Evolutionary conservation across 106 monocot species (phyloP), one percentile per base, ranked within the genome.

Genomic region (Vanilla planifolia): DNA sequence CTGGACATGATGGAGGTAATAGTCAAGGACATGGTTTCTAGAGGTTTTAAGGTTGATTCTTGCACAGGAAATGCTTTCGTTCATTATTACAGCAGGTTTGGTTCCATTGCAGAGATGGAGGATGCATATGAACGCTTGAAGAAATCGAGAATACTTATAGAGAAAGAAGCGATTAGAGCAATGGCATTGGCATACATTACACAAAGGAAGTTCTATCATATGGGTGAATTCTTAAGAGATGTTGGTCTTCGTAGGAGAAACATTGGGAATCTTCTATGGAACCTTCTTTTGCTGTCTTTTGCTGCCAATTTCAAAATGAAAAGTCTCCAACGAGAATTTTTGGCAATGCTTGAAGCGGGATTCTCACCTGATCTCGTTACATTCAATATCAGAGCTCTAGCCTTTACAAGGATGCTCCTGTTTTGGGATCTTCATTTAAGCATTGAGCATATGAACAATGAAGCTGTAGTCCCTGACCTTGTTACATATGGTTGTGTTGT

Each of bases 231-330:
- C 36, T 28, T 87, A 20, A 71, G 69, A 30, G 90, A 91, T 70
- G 78, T 90, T 25, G 90, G 90, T 10, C 86, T 96, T 33, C 52
- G 72, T 3, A 46, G 95, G 63, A 50, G 80, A n/a, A 90, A 87
- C 24, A 59, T 19, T 27, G 95, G 90, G 14, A 96, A 87, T 77
- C 83, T 96, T 21, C 67, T 96, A 7, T 96, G 90, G 95, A 96
- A 96, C 62, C 67, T 87, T 16, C 70, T 81, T 19, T 64, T 96
- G 64, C 81, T 96, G 8, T 90, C 95, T 0, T 96, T 79, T 72
- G 95, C 90, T 22, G 86, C 72, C 15, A 91, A 96, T 62, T 96
- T 96, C 51, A 96, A 96, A 51, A 96, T 96, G 95, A 96, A 96
- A 59, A 90, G 72, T 62, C 73, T 96, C 24, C 95, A 96, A 62